These are phyloP conservation scores for Sungouiozyma intestinalis DNA, from an alignment of 805 yeast genomes.

Conservation along the genomic window DNA sequence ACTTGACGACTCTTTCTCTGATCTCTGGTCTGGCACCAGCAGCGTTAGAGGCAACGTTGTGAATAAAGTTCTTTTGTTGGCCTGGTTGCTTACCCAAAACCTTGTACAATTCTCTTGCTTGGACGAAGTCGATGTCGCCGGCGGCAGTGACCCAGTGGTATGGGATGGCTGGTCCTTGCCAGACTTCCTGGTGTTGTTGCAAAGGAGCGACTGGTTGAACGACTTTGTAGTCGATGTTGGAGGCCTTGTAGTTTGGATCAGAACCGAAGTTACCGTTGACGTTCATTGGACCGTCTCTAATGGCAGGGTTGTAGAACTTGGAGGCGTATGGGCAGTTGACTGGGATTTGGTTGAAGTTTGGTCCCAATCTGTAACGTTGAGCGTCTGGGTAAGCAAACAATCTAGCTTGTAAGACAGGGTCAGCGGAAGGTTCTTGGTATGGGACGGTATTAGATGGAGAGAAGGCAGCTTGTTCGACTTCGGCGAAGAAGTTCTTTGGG, in stretches of 20 bases:
- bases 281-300: conserved; percentile 74
- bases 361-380: conserved; percentile 67
- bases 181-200: conserved; percentile 64
- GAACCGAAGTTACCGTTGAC: conserved; percentile 64
- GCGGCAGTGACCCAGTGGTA: conserved; percentile 68
- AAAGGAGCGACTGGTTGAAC: conserved; percentile 24
- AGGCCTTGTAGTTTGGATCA: conserved; percentile 64
- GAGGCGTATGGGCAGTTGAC: conserved; percentile 71
- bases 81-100: conserved; percentile 38
- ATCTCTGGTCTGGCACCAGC: conserved; percentile 57
- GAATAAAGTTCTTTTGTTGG: conserved; percentile 73
- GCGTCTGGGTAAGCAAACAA: conserved; percentile 78
- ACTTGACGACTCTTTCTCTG: conserved; percentile 68
- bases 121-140: conserved; percentile 63
- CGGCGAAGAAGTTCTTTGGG: conserved; percentile 81
- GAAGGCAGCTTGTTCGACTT: conserved; percentile 77
- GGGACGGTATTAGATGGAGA: conserved; percentile 82
- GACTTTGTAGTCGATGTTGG: conserved; percentile 32
- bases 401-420: conserved; percentile 76
- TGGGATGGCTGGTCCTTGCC: conserved; percentile 75
- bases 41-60: conserved; percentile 71
- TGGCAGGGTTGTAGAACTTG: conserved; percentile 52
- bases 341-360: conserved; percentile 77
- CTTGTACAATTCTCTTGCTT: conserved; percentile 62
- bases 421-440: conserved; percentile 72